Conservation (phyloP, 1,139 yeast genomes). For the Zygosaccharomyces sapae region DNA sequence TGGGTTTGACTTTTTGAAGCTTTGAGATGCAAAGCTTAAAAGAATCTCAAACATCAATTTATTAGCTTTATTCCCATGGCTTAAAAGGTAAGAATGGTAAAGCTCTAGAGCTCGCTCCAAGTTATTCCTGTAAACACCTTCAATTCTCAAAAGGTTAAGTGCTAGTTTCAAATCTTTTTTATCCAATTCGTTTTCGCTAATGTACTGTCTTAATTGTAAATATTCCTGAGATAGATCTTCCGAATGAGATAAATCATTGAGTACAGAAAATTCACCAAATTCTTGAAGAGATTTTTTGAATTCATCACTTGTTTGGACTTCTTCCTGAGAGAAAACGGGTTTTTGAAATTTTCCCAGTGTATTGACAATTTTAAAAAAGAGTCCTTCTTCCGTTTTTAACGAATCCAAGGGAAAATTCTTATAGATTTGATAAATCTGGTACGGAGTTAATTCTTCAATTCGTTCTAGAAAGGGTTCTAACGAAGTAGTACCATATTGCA, state of each 20-base stretch:
- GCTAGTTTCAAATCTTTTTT: slow-evolving; percentile 17
- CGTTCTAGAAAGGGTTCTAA: slow-evolving; percentile 14
- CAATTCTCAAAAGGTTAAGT: slow-evolving; percentile 34
- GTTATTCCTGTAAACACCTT: slow-evolving; percentile 42
- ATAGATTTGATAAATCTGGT: slow-evolving; percentile 15
- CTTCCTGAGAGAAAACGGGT: slow-evolving; percentile 16
- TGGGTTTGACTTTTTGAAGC: slow-evolving; percentile 39
- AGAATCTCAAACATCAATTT: slow-evolving; percentile 38
- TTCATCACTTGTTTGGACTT: slow-evolving; percentile 9
- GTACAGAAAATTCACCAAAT: neutral
- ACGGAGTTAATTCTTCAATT: slow-evolving; percentile 15
- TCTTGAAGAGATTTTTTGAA: slow-evolving; percentile 1
- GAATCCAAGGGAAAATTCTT: slow-evolving; percentile 14
- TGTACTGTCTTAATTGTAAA: slow-evolving; percentile 13
- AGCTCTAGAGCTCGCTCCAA: slow-evolving; percentile 42
- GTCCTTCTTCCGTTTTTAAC: slow-evolving; percentile 10
- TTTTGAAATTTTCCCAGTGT: slow-evolving; percentile 15
- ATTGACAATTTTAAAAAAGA: slow-evolving; percentile 16
- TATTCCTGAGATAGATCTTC: slow-evolving; percentile 11
- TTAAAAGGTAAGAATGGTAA: slow-evolving; percentile 46
- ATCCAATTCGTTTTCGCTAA: slow-evolving; percentile 15
- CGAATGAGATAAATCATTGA: slow-evolving; percentile 2
- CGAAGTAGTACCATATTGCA: slow-evolving; percentile 13
- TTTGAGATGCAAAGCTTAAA: slow-evolving; percentile 42
- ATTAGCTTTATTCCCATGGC: slow-evolving; percentile 40